Base-by-base conservation (phyloP, 179 eudicot genomes). In the Beta corolliflora region DNA sequence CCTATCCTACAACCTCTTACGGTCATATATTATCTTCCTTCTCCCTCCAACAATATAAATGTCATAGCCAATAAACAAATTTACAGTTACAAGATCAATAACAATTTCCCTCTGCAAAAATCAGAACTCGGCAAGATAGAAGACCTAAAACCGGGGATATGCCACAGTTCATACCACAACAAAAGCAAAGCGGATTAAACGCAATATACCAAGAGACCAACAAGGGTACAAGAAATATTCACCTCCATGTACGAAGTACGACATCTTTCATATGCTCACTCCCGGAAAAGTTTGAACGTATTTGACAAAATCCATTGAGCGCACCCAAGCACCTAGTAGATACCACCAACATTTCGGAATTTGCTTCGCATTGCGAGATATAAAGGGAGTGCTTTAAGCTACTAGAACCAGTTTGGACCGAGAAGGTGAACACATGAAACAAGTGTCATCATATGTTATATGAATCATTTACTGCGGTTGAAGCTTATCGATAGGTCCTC, bases 231-330 rank as follows among this genome's bases (percentile, higher is more conserved):
- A 74, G 67, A 87, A 77, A 79, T 68, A 71, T 81, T 58, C 82
- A 86, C 99, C 99, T 97, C 99, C 92, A 89, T 97, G 79, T 97
- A 97, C 74, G 99, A 94, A 79, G 98, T 88, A 75, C 99, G 97
- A 61, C 99, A 97, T 92, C 99, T 94, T 93, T 97, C 99, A 84
- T 93, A 94, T 53, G 98, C 87, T 88, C 99, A 89, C n/a, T 86
- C 93, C 99, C 61, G 94, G 95, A 84, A 97, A 94, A 76, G 99
- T 91, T 80, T 93, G 97, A 77, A 97, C 98, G 66, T 93, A 92
- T 79, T 90, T 91, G 84, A 94, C 93, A 82, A n/a, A n/a, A n/a
- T n/a, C n/a, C n/a, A n/a, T n/a, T n/a, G n/a, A n/a, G n/a, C n/a
- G n/a, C n/a, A n/a, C 46, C 97, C 97, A 85, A 94, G 89, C 52